Conservation (phyloP, 345 rosid species). For the Cochlearia excelsa region DNA sequence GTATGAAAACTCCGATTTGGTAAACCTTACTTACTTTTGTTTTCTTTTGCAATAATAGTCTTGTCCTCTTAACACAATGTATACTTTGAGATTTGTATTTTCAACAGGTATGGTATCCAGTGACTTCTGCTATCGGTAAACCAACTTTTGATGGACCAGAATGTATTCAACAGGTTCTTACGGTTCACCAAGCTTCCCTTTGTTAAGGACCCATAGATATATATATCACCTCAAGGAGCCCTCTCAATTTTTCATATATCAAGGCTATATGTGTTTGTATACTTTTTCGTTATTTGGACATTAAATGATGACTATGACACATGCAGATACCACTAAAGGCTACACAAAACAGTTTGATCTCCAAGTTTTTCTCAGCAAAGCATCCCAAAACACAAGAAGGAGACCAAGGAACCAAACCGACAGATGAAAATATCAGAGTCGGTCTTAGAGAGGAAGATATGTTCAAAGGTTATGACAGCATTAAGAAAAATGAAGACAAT, state of each 20-base stretch:
- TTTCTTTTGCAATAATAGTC: not conserved
- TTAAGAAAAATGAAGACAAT: constrained; percentile 6
- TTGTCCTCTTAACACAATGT: constrained; percentile 3
- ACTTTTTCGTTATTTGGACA: constrained; percentile 1
- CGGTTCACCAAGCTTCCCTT: constrained; percentile 15
- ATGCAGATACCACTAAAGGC: constrained; percentile 58
- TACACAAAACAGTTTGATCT: constrained; percentile 53
- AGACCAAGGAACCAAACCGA: constrained; percentile 32
- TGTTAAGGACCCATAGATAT: not conserved
- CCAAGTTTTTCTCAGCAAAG: constrained; percentile 64
- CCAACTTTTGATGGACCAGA: constrained; percentile 81
- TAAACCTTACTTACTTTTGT: constrained; percentile 31
- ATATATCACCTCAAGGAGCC: not conserved
- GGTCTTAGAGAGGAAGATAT: constrained; percentile 36
- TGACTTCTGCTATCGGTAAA: constrained; percentile 85
- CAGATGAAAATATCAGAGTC: constrained; percentile 2
- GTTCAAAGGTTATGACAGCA: constrained; percentile 22
- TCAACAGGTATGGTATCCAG: constrained; percentile 74
- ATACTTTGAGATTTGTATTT: not conserved
- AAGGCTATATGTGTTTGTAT: not conserved
- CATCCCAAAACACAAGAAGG: constrained; percentile 46
- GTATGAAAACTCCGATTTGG: constrained; percentile 71
- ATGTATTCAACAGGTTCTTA: constrained; percentile 65
- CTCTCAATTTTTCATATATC: not conserved
- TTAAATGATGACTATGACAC: not conserved